phyloP scores from a whole-genome alignment of 2,329 filamentous ascomycete species.

The Trichophaea hybrida region DNA sequence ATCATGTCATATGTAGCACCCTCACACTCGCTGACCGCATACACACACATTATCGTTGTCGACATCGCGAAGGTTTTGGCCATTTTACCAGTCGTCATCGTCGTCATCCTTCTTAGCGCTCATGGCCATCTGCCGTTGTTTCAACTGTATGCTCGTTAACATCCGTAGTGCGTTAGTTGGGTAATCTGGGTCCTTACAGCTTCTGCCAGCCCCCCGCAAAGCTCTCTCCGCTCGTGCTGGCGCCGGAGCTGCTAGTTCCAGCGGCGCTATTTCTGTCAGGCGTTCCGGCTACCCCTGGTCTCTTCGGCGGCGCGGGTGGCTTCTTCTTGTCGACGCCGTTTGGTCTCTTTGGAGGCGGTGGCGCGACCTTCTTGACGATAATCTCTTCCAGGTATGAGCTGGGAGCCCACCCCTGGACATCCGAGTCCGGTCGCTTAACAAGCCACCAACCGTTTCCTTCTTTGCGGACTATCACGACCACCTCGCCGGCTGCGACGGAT shows the following conservation, averaged over 20 bases:
- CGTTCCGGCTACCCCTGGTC: conserved; percentile 49
- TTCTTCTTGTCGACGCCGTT: conserved; percentile 46
- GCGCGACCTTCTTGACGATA: conserved; percentile 36
- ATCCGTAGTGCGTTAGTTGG: not conserved
- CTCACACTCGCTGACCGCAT: not conserved
- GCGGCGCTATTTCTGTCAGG: conserved; percentile 38
- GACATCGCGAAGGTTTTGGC: too few relatives aligned
- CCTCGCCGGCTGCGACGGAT: conserved; percentile 60
- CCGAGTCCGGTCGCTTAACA: conserved; percentile 53
- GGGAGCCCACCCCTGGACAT: conserved; percentile 80
- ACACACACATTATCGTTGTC: too few relatives aligned
- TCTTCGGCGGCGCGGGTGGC: conserved; percentile 64
- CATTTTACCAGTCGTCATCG: conserved; percentile 38
- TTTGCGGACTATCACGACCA: conserved; percentile 84
- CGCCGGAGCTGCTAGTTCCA: conserved; percentile 31
- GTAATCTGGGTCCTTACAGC: conserved; percentile 32
- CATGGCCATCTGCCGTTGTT: conserved; percentile 64
- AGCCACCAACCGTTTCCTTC: conserved; percentile 98
- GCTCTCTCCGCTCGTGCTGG: conserved; percentile 38
- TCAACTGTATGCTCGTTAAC: conserved; percentile 32
- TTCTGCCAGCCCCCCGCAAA: conserved; percentile 62
- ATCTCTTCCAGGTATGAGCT: conserved; percentile 85
- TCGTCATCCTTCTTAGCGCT: conserved; percentile 53
- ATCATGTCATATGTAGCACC: not conserved
- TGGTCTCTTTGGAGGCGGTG: conserved; percentile 34